Percentiles rank a stretch among this genome's conserved stretches.
Conservation (phyloP, 371 early-diverging fungal species). For the Apophysomyces ossiformis region DNA sequence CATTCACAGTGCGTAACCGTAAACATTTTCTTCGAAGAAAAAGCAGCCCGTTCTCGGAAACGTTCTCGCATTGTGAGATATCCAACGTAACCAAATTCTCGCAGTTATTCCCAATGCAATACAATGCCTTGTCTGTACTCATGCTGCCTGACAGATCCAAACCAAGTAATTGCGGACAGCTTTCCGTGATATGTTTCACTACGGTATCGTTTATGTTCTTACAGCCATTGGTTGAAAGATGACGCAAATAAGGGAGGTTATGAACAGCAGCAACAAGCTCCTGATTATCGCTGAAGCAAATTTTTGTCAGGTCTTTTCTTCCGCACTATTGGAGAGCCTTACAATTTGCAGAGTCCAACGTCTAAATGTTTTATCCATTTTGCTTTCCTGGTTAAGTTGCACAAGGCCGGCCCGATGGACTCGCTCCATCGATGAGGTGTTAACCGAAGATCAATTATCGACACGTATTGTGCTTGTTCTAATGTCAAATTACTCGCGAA, state of each 20-base stretch:
- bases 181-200: slow-evolving; percentile 6
- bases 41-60: slow-evolving; percentile 18
- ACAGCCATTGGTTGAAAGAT: slow-evolving; percentile 8
- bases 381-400: slow-evolving; percentile 8
- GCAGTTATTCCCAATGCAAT: slow-evolving; percentile 12
- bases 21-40: slow-evolving; percentile 9
- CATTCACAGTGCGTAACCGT: slow-evolving; percentile 16
- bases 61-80: slow-evolving; percentile 16
- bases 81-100: slow-evolving; percentile 14
- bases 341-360: slow-evolving; percentile 17
- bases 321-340: not conserved
- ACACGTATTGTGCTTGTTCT: slow-evolving; percentile 2
- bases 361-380: slow-evolving; percentile 6
- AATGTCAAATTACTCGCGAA: slow-evolving; percentile 3
- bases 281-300: not conserved
- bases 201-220: slow-evolving; percentile 11
- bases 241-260: not conserved
- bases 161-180: slow-evolving; percentile 8
- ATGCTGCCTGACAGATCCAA: slow-evolving; percentile 17
- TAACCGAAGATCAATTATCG: slow-evolving; percentile 15
- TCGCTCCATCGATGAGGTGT: slow-evolving; percentile 21
- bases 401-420: slow-evolving; percentile 2
- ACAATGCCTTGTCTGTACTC: slow-evolving; percentile 14
- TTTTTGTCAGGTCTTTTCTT: not conserved
- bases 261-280: not conserved